Evolutionary conservation across 2,329 filamentous ascomycete genomes (phyloP).

Genomic region (Cytospora piceae): DNA sequence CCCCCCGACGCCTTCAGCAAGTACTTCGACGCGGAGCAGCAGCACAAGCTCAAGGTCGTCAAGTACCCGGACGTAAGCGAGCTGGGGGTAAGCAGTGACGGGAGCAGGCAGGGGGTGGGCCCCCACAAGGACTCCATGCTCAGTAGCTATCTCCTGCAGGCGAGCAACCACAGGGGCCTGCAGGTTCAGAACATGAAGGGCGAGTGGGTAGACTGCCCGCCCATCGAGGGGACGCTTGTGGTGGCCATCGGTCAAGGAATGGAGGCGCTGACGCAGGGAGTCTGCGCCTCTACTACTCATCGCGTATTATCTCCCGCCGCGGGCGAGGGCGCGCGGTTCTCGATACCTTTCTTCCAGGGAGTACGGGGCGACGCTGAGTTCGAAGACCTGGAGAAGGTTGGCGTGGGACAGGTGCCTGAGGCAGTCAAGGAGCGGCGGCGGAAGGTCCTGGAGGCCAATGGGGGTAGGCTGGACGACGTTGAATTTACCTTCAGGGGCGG

Average conservation of each 20-base stretch:
- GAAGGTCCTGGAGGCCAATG: constrained; percentile 58
- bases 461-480: constrained; percentile 70
- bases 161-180: constrained; percentile 72
- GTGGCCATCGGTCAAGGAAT: constrained; percentile 87
- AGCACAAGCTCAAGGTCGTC: constrained; percentile 90
- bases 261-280: constrained; percentile 81
- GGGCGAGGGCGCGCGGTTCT: constrained; percentile 74
- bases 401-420: constrained; percentile 62
- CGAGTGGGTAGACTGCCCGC: constrained; percentile 81
- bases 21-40: constrained; percentile 75
- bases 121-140: constrained; percentile 86
- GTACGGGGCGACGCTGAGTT: constrained; percentile 79
- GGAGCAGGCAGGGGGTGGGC: constrained; percentile 72
- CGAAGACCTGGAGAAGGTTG: constrained; percentile 69
- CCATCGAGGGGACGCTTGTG: constrained; percentile 75
- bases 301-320: constrained; percentile 74
- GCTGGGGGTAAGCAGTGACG: constrained; percentile 63
- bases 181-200: constrained; percentile 82
- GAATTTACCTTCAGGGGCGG: constrained; percentile 84
- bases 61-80: constrained; percentile 78
- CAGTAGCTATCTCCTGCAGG: constrained; percentile 80
- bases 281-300: constrained; percentile 82
- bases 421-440: constrained; percentile 65
- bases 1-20: constrained; percentile 70
- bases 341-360: constrained; percentile 87